Evolutionary conservation across 176 grass and related monocot species (phyloP), one percentile per base, ranked within the genome.

Genomic region (Poa pratensis): DNA sequence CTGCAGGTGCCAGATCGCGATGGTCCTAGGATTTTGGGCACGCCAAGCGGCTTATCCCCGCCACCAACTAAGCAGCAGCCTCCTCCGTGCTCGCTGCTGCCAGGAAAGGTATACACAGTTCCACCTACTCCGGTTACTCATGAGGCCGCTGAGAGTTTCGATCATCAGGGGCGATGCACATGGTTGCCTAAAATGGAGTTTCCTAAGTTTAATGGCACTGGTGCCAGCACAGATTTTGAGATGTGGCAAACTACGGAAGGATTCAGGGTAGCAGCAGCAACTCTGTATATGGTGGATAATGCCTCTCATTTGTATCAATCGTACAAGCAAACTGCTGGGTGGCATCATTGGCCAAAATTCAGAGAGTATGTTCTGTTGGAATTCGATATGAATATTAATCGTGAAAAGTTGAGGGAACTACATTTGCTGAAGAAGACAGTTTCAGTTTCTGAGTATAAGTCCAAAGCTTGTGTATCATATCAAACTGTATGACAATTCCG

Each of bases 261-360:
- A 62, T 62, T 27, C 12, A 62, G 24, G 59, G 59, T 62, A 62
- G 59, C 59, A 62, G 59, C 23, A 62, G 24, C 24, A 62, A 61
- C 59, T 62, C 24, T 62, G 59, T 62, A 62, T 62, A 62, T 62
- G 59, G 59, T 62, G 24, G 24, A 62, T 62, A 62, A 62, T 62
- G 24, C 59, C 59, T 62, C 59, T 28, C 24, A 62, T 62, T 22
- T 22, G 59, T 62, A 62, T 26, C 24, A 45, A 55, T 8, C 18
- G 7, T 58, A 58, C 54, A 58, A 58, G 54, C 20, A 58, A 62
- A 62, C 24, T 62, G 20, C n/a, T 60, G 57, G 50, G 57, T 60
- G 57, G 57, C n/a, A 60, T 60, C 8, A 60, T 60, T 23, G 57
- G 57, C 57, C 57, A 60, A 60, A 24, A 20, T 60, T 60, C 57